phyloP scores from a whole-genome alignment of 164 flowering plant genomes.

The Akebia trifoliata region DNA sequence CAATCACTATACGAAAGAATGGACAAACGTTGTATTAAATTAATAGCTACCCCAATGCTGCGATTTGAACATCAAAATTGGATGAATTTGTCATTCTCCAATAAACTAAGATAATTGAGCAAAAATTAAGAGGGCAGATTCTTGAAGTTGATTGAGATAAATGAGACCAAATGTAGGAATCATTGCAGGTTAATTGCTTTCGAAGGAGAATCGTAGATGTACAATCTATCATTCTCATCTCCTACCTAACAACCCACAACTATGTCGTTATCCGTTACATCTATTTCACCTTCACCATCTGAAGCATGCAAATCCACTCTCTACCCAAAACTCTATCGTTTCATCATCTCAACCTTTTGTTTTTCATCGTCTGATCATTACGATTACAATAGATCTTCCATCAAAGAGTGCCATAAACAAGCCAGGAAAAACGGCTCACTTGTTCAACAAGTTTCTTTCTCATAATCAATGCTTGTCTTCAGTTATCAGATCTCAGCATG shows the following conservation, averaged over 20 bases:
- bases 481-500: constrained; percentile 31
- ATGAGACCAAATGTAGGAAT: constrained; percentile 80
- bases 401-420: constrained; percentile 37
- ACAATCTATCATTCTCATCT: no score
- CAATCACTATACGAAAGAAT: constrained; percentile 66
- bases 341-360: constrained; percentile 30
- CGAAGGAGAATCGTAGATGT: constrained; percentile 90
- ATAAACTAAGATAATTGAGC: constrained; percentile 82
- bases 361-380: constrained; percentile 27
- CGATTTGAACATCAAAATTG: constrained; percentile 65
- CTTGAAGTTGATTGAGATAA: constrained; percentile 59
- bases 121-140: constrained; percentile 80
- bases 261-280: background rate
- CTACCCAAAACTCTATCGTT: constrained; percentile 47
- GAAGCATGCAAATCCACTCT: constrained; percentile 36
- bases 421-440: constrained; percentile 20
- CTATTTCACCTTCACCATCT: constrained; percentile 18
- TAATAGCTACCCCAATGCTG: constrained; percentile 78
- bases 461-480: constrained; percentile 19
- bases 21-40: constrained; percentile 79
- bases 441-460: constrained; percentile 18
- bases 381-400: constrained; percentile 34
- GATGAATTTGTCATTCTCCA: constrained; percentile 53
- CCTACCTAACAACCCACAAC: no score
- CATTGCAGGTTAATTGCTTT: constrained; percentile 85